Conservation (phyloP, 2,329 filamentous ascomycete genomes). For the Arthrobotrys iridis region DNA sequence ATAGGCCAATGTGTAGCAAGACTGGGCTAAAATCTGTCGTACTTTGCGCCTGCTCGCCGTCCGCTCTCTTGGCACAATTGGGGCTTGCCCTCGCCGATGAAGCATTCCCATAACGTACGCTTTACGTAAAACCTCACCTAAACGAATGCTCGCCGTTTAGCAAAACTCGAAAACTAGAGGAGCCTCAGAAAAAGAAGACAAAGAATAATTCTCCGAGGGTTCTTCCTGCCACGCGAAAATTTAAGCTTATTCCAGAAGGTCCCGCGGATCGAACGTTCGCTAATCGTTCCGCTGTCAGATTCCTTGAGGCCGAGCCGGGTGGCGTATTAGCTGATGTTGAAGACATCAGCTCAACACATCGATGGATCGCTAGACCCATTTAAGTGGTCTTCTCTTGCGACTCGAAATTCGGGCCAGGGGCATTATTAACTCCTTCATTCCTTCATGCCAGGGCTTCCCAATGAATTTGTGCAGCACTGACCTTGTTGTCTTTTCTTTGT, state of each 20-base stretch:
- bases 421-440: too few species aligned
- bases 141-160: constrained; percentile 34
- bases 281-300: constrained; percentile 30
- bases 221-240: constrained; percentile 33
- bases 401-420: background rate
- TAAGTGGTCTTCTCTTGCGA: background rate
- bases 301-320: constrained; percentile 32
- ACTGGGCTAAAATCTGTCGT: constrained; percentile 18
- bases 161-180: background rate
- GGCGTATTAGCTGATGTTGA: constrained; percentile 19
- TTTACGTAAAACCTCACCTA: constrained; percentile 53
- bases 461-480: background rate
- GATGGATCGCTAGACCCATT: background rate
- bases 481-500: constrained; percentile 5
- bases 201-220: constrained; percentile 17
- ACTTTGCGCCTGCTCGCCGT: constrained; percentile 27
- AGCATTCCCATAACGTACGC: constrained; percentile 48
- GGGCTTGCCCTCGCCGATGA: constrained; percentile 18
- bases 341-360: constrained; percentile 26
- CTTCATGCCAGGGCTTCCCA: constrained; percentile 1
- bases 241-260: constrained; percentile 41
- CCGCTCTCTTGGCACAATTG: constrained; percentile 28
- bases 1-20: too few species aligned
- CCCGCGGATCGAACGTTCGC: constrained; percentile 30
- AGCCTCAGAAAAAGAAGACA: background rate